These are phyloP conservation scores for Adansonia madagascariensis DNA, from an alignment of 441 rosid species.

Conservation along the genomic window DNA sequence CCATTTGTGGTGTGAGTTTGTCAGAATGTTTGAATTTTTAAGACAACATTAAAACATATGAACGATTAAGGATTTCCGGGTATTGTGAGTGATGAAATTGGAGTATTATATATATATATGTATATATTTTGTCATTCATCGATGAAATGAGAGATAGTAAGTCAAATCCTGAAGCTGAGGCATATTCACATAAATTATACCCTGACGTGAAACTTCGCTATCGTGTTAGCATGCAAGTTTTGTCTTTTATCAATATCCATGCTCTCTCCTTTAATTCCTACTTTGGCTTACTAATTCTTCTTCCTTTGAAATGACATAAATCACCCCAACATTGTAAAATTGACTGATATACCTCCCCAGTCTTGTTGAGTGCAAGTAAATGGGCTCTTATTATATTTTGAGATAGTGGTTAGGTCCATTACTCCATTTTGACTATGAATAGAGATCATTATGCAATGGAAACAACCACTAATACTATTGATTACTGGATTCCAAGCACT, in stretches of 20 bases:
- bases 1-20: too few species aligned
- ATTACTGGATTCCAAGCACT: neutral
- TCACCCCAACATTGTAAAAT: too few species aligned
- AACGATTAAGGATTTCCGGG: neutral
- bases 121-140: neutral
- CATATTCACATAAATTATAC: neutral
- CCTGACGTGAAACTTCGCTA: neutral
- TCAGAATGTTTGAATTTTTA: neutral
- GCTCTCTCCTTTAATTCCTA: conserved; percentile 5
- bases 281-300: too few species aligned
- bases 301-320: too few species aligned
- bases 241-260: neutral
- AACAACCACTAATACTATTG: neutral
- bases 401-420: neutral
- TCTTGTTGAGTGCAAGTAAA: neutral
- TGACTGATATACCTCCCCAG: too few species aligned
- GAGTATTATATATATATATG: neutral
- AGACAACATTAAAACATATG: neutral
- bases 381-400: neutral
- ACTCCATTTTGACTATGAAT: neutral
- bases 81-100: conserved; percentile 2
- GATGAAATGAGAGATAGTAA: neutral
- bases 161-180: neutral
- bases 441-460: neutral
- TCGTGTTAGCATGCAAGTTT: neutral